Evolutionary conservation across 2,329 filamentous ascomycete genomes (phyloP).

Genomic region (Diaporthe capsici): DNA sequence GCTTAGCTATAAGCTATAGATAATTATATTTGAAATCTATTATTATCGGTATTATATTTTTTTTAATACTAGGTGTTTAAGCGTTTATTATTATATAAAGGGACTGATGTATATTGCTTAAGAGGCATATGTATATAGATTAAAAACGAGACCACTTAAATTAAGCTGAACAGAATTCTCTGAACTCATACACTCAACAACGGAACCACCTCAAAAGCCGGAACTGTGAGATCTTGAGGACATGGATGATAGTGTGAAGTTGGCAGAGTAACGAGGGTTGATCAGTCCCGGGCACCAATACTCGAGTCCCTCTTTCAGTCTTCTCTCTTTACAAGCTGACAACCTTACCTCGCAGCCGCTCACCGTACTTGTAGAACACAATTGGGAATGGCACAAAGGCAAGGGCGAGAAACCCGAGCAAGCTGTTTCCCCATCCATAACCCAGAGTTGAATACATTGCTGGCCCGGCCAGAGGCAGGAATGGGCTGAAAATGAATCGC

Average conservation of each 20-base stretch:
- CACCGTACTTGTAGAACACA: slow-evolving; percentile 55
- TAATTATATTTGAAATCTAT: no score
- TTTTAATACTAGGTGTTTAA: no score
- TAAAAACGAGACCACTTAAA: no score
- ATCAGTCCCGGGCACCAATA: neutral
- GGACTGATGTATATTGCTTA: no score
- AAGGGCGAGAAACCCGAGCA: slow-evolving; percentile 56
- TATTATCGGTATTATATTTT: no score
- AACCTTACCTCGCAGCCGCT: slow-evolving; percentile 47
- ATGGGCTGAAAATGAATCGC: slow-evolving; percentile 68
- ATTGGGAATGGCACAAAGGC: slow-evolving; percentile 56
- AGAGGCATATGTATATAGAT: no score
- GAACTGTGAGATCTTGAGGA: neutral
- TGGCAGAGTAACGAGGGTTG: no score
- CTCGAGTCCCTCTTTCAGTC: no score
- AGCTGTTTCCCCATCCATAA: slow-evolving; percentile 47
- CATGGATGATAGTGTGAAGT: no score
- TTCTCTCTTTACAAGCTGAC: slow-evolving; percentile 6
- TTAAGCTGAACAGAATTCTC: neutral
- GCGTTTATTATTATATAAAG: no score
- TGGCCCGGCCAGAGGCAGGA: slow-evolving; percentile 70
- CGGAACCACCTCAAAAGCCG: no score
- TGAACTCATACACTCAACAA: neutral
- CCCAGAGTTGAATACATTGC: slow-evolving; percentile 26
- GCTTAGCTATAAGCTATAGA: no score